Percentiles rank a stretch among this genome's conserved stretches.
Conservation (phyloP, 163 green algal genomes). For the Trebouxia gelatinosa region DNA sequence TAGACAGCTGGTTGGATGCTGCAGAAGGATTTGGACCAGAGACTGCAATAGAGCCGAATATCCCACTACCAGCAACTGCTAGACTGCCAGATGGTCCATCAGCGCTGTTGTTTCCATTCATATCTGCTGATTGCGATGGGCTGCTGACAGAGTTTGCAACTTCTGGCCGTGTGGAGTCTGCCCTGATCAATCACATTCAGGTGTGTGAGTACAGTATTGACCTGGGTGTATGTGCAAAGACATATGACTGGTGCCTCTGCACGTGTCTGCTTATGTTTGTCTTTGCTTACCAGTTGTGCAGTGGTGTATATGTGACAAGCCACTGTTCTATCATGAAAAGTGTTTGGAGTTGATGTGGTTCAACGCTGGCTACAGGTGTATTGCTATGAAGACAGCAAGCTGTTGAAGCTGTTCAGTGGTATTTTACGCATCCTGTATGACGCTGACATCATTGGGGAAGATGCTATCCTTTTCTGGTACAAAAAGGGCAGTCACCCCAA, state of each 20-base stretch:
- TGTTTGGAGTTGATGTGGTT: background rate
- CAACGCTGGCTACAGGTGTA: conserved; percentile 65
- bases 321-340: background rate
- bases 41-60: too few species aligned
- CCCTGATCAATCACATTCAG: conserved; percentile 65
- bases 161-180: conserved; percentile 81
- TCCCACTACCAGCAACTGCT: too few species aligned
- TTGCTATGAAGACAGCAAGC: conserved; percentile 95
- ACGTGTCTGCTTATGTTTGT: background rate
- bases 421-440: conserved; percentile 95
- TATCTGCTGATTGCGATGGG: too few species aligned
- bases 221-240: too few species aligned
- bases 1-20: too few species aligned
- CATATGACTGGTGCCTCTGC: background rate
- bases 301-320: background rate
- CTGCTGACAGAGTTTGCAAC: conserved; percentile 72
- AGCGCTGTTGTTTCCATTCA: too few species aligned
- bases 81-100: too few species aligned
- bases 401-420: conserved; percentile 94
- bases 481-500: conserved; percentile 91
- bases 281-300: background rate
- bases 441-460: conserved; percentile 87
- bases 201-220: conserved; percentile 50
- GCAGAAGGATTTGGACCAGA: too few species aligned
- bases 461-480: conserved; percentile 85